Conservation (phyloP, 2,329 filamentous ascomycete genomes). For the Ophiognomonia clavigignenti-juglandacearum region DNA sequence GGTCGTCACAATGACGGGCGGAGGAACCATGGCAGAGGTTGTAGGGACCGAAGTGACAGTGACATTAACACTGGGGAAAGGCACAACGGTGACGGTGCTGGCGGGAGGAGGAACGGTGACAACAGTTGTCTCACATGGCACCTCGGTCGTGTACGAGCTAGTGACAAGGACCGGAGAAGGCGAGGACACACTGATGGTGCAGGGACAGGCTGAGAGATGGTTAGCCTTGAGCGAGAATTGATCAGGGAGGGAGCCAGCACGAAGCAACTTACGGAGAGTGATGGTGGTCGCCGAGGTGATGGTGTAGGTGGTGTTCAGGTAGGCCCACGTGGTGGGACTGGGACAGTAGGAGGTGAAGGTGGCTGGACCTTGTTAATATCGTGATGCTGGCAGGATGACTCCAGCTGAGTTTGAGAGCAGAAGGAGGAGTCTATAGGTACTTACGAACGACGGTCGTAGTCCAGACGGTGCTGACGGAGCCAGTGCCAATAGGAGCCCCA, state of each 20-base stretch:
- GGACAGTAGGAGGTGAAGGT: background rate
- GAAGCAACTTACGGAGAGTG: constrained; percentile 35
- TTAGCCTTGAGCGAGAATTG: constrained; percentile 20
- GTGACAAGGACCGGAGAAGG: constrained; percentile 27
- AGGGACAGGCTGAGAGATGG: constrained; percentile 38
- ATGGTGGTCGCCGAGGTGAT: constrained; percentile 36
- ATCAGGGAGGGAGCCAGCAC: background rate
- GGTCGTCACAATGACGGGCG: too few relatives aligned
- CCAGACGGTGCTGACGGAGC: constrained; percentile 20
- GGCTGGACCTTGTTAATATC: background rate
- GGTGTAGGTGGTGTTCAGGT: constrained; percentile 39
- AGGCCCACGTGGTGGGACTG: constrained; percentile 31
- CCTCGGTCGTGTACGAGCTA: constrained; percentile 17
- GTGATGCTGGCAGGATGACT: background rate
- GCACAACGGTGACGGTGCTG: constrained; percentile 1
- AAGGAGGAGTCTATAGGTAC: constrained; percentile 36
- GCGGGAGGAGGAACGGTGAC: constrained; percentile 13
- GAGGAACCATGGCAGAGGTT: constrained; percentile 12
- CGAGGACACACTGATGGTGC: constrained; percentile 33
- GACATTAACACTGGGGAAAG: constrained; percentile 9
- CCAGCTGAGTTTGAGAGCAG: constrained; percentile 24
- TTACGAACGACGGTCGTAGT: constrained; percentile 33
- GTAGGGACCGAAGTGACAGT: constrained; percentile 11
- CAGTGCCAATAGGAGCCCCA: background rate
- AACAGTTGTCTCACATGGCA: constrained; percentile 14